Evolutionary conservation across 371 early-diverging fungal genomes (phyloP), one percentile per base, ranked within the genome.

Genomic region (Encephalitozoon cuniculi): DNA sequence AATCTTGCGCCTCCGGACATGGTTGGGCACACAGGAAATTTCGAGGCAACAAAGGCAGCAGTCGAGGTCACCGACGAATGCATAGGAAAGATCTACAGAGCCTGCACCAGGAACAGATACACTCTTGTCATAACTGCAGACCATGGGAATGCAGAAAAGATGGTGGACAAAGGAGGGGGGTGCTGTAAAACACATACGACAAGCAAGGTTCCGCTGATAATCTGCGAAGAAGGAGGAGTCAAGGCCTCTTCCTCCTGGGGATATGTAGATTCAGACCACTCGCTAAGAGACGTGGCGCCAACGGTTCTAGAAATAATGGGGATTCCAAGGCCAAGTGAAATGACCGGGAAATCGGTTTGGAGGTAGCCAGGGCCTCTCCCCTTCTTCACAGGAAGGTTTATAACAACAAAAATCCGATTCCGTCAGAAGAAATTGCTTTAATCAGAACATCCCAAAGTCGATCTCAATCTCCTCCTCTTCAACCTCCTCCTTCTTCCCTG

Each of bases 111-210:
- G 80, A 87, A 91, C 71, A 91, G 90, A 39, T 97, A 96, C 85
- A 87, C 88, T 63, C 88, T 97, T 59, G 90, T 97, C 75, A 86
- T 99, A 74, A 99, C 98, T 11, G 91, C 98, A 25, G 99, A 99
- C 87, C 99, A 99, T 86, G 99, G 99, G 59, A 99, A 99, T 82
- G 96, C 95, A 54, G 99, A 99, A 85, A 91, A 94, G 88, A 97
- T 97, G 97, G 67, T 91, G 54, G 88, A 89, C 28, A 92, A 90
- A 51, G 90, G 91, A 66, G 90, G 88, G 39, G 92, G 93, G 23
- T 92, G 95, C 85, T 96, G 95, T 68, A 87, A 79, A 91, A 89
- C 72, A 11, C 86, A 85, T 70, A 85, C 82, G 11, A 79, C 46
- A 21, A 83, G 81, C 39, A 76, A 77, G 59, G 98, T 97, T 64